phyloP scores from a whole-genome alignment of 164 flowering plant genomes.

The Piper longum region DNA sequence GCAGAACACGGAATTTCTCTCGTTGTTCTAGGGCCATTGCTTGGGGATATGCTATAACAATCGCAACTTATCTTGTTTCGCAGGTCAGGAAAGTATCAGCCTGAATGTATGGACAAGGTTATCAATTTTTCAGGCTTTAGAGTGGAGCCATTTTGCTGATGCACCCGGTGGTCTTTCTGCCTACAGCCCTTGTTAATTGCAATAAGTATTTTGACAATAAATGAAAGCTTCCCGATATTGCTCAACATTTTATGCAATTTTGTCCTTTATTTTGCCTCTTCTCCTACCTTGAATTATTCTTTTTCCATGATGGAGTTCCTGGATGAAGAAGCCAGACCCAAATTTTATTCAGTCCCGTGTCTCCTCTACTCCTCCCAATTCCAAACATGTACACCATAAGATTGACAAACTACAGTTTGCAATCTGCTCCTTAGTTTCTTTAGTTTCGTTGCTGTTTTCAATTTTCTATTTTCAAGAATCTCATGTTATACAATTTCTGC shows the following conservation, averaged over 20 bases:
- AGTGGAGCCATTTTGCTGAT: neutral
- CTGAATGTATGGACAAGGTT: neutral
- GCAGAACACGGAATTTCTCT: too few relatives aligned
- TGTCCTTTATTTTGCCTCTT: neutral
- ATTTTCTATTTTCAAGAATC: slow-evolving; percentile 23
- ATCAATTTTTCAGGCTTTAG: neutral
- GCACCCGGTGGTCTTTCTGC: neutral
- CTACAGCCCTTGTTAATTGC: neutral
- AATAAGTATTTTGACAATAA: too few relatives aligned
- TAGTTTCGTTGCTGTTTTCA: neutral
- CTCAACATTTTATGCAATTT: neutral
- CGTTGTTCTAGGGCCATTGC: too few relatives aligned
- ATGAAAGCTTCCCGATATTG: neutral
- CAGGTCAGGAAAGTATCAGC: neutral
- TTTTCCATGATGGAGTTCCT: neutral
- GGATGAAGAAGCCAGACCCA: neutral
- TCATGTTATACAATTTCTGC: slow-evolving; percentile 38
- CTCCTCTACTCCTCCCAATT: neutral
- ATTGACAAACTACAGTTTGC: neutral
- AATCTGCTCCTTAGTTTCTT: neutral
- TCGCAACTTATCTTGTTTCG: neutral
- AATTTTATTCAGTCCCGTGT: neutral
- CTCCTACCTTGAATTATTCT: neutral
- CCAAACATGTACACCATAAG: neutral
- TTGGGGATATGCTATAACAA: too few relatives aligned